Percentiles rank a stretch among this genome's conserved stretches.
Evolutionary conservation across 1,284 basidiomycete species (phyloP).

Genomic region (Kwoniella shivajii): DNA sequence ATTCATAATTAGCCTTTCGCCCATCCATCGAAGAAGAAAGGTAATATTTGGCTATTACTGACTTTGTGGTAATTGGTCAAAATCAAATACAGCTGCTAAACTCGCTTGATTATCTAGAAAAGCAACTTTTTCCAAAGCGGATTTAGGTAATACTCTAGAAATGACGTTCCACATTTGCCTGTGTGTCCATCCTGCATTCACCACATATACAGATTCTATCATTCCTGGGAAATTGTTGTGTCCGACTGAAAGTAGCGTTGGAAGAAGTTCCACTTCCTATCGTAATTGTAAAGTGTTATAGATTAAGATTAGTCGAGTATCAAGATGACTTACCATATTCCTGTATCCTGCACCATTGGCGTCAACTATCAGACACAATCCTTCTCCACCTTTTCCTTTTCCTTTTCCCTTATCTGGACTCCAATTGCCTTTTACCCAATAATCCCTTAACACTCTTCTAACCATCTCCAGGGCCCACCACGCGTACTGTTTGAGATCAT

Average conservation of each 20-base stretch:
- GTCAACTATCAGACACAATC: slow-evolving; percentile 48
- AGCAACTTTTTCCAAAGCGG: slow-evolving; percentile 56
- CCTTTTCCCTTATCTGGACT: slow-evolving; percentile 6
- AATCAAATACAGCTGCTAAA: slow-evolving; percentile 39
- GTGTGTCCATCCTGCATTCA: slow-evolving; percentile 59
- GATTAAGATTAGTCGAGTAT: background rate
- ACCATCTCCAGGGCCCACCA: slow-evolving; percentile 51
- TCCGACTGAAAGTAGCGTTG: slow-evolving; percentile 46
- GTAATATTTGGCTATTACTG: slow-evolving; percentile 4
- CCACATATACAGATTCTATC: slow-evolving; percentile 53
- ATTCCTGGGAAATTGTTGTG: slow-evolving; percentile 53
- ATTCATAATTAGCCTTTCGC: too few species aligned
- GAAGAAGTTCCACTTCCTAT: slow-evolving; percentile 53
- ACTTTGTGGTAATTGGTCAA: slow-evolving; percentile 39
- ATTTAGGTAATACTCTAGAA: slow-evolving; percentile 55
- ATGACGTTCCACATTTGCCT: slow-evolving; percentile 57
- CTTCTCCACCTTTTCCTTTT: slow-evolving; percentile 35
- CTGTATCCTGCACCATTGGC: slow-evolving; percentile 48
- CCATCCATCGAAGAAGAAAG: too few species aligned
- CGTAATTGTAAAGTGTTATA: slow-evolving; percentile 2
- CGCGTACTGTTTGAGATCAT: slow-evolving; percentile 46
- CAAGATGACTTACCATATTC: slow-evolving; percentile 45
- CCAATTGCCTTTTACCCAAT: slow-evolving; percentile 32
- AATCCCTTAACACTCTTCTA: slow-evolving; percentile 40
- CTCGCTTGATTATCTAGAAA: slow-evolving; percentile 46